Base-by-base conservation (phyloP, 208 protist genomes). In the Spironucleus salmonicida region DNA sequence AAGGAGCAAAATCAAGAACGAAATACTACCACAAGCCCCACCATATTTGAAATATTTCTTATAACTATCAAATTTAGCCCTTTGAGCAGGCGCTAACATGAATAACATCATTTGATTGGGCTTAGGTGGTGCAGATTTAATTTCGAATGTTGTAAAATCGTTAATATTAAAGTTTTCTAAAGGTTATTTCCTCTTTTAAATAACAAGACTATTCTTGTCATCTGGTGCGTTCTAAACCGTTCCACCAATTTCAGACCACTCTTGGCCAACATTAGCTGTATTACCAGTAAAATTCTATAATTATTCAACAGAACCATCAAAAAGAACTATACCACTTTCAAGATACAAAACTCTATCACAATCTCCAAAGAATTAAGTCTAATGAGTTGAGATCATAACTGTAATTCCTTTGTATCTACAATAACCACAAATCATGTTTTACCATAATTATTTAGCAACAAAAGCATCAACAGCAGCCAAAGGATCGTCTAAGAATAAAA, bases 381-480 rank as follows among this genome's bases (percentile, higher is more conserved):
- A 62, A 53, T 87, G 79, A 26, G 85, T 86, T 13, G 85, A 75
- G 1, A 87, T 41, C 0, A 87, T 1, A 42, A 77, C 66, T 32
- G 84, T 87, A 59, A 77, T 86, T 19, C 59, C 62, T 27, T 62
- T 35, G 7, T 32, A 23, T 23, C 45, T 4, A 53, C 45, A 53
- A 19, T 53, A 53, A 2, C 83, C 85, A 19, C 45, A 53, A 23
- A 53, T 53, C 19, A 53, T 23, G 4, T 53, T 19, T 53, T 53
- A 53, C 45, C 45, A 53, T 53, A 53, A 19, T 23, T 19, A 53
- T 32, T 23, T 1, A 15, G 30, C 61, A 2, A 42, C 64, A 32
- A 58, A 27, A 27, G 62, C 9, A 30, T 80, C 77, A 19, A 80
- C 40, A n/a, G 77, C 77, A 4, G 59, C 58, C 26, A 74, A 13